Evolutionary conservation across 2,329 filamentous ascomycete species (phyloP), one percentile per base, ranked within the genome.

Genomic region (Ophiostoma populinum): DNA sequence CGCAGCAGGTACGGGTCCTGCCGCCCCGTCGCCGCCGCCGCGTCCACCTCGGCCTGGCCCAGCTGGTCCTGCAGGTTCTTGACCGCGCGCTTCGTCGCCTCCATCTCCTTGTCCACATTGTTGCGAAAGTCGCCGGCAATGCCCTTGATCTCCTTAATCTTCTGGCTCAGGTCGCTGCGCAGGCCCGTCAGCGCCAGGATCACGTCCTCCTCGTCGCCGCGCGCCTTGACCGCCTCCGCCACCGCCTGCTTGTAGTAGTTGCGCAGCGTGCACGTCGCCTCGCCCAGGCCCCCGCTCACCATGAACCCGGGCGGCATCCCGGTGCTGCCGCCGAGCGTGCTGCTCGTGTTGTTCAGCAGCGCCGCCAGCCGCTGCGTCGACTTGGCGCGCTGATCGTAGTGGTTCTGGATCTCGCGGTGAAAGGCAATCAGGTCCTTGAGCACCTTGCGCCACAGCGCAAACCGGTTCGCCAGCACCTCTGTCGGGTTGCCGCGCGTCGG

Each of bases 131-230:
- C 90, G 12, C 85, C 80, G 6, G 83, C 80, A 12, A 98, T 62
- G 45, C 75, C 78, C 59, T 92, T 93, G 60, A 98, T 98, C 57
- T 98, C 90, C 56, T 95, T 98, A 55, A 92, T 92, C 61, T 98
- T 98, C 53, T 92, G 83, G 42, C 80, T 79, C 13, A 98, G 63
- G 54, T 98, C 90, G 49, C 75, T 86, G 39, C 90, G 66, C 36
- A 98, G 61, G 1, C 85, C 85, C 2, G 77, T 83, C 37, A 98
- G 63, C 35, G 87, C 85, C 34, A 81, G 64, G 43, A 95, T 83
- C 31, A 98, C 85, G 50, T 95, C 87, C 42, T 76, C 75, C 52
- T 95, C 83, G 38, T 94, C 86, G 42, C 93, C 85, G 38, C 70
- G 76, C 3, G 87, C 83, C 57, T 93, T 94, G 55, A 78, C 83